Evolutionary conservation across 2,329 filamentous ascomycete species (phyloP).

Genomic region (Aspergillus sp.): DNA sequence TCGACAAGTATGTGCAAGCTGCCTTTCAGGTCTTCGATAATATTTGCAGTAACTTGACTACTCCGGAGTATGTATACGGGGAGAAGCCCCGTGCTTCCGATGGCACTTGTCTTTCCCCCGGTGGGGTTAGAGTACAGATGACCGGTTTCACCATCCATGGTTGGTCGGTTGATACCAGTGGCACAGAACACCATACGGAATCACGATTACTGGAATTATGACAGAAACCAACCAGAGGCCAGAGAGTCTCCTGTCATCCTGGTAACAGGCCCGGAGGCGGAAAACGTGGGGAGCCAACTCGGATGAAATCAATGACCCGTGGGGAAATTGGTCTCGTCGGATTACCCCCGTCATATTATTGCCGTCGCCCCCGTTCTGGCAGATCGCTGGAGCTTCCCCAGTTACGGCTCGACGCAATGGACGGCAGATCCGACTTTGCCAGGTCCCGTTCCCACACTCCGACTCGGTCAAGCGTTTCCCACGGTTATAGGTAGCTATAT

Average conservation of each 20-base stretch:
- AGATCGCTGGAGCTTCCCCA: not conserved
- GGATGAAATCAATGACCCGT: not conserved
- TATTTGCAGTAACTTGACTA: not conserved
- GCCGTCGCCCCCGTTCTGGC: not conserved
- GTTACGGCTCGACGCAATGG: constrained; percentile 3
- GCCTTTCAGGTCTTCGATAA: no score
- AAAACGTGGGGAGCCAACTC: not conserved
- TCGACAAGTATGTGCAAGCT: no score
- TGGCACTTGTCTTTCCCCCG: not conserved
- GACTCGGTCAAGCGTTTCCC: constrained; percentile 1
- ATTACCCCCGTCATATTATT: not conserved
- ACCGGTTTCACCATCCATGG: not conserved
- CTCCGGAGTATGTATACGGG: not conserved
- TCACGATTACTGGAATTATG: no score
- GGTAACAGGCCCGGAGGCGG: no score
- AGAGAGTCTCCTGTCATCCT: no score
- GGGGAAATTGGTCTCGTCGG: not conserved
- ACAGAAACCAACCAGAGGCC: no score
- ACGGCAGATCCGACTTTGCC: constrained; percentile 24
- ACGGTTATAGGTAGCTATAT: constrained; percentile 9
- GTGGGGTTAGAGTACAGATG: not conserved
- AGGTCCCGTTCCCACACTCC: constrained; percentile 26
- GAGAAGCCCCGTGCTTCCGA: no score
- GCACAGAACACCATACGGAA: no score
- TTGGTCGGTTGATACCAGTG: no score